phyloP scores from a whole-genome alignment of 352 stramenopile genomes.

The Globisporangium nodosum region DNA sequence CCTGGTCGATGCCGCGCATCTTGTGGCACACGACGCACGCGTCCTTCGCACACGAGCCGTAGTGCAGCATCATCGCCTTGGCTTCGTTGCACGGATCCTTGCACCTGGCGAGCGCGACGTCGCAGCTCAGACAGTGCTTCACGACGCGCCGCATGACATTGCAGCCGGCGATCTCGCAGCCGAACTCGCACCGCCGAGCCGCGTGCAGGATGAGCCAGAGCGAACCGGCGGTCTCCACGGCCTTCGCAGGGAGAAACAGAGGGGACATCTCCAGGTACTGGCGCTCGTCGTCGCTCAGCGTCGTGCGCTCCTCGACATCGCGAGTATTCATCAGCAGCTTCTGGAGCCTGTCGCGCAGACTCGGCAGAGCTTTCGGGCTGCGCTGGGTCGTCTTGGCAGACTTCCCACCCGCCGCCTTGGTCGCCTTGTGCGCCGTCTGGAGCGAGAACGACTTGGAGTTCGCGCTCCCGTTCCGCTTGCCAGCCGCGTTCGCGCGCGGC shows the following conservation, averaged over 20 bases:
- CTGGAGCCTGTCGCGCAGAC: slow-evolving; percentile 20
- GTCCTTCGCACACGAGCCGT: slow-evolving; percentile 43
- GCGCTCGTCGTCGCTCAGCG: slow-evolving; percentile 39
- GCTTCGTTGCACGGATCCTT: slow-evolving; percentile 68
- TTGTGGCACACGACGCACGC: slow-evolving; percentile 56
- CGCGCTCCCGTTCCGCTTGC: not conserved
- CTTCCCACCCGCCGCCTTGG: slow-evolving; percentile 13
- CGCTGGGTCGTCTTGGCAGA: slow-evolving; percentile 7
- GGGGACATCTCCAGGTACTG: slow-evolving; percentile 48
- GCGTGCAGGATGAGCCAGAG: slow-evolving; percentile 66
- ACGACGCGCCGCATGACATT: slow-evolving; percentile 67
- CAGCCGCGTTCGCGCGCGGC: not conserved
- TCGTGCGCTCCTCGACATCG: not conserved
- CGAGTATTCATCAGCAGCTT: slow-evolving; percentile 8
- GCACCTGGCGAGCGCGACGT: slow-evolving; percentile 53
- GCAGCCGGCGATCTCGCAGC: slow-evolving; percentile 50
- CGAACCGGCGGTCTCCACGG: slow-evolving; percentile 54
- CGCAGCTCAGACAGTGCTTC: slow-evolving; percentile 56
- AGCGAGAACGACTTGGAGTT: slow-evolving; percentile 20
- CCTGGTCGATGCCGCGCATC: slow-evolving; percentile 62
- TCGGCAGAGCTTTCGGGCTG: not conserved
- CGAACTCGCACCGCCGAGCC: slow-evolving; percentile 31
- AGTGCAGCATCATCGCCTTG: slow-evolving; percentile 72
- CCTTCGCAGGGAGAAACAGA: slow-evolving; percentile 46
- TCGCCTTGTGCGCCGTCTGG: not conserved